Percentiles rank a stretch among this genome's conserved stretches.
Conservation (phyloP, 176 grass and related monocot genomes). For the Zea luxurians region DNA sequence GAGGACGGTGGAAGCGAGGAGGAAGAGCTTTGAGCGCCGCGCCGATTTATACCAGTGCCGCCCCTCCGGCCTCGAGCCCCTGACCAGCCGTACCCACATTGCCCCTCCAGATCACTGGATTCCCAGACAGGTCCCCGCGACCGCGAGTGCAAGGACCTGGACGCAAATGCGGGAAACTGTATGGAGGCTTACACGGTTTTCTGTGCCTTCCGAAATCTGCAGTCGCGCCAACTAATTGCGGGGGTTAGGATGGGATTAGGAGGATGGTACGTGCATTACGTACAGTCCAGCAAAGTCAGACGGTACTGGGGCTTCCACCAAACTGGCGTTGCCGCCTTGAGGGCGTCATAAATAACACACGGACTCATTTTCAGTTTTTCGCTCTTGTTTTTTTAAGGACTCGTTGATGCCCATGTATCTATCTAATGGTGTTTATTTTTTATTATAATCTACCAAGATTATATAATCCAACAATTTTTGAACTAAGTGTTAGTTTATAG, state of each 20-base stretch:
- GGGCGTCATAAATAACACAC: too few species aligned
- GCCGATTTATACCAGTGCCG: slow-evolving; percentile 52
- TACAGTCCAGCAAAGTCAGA: too few species aligned
- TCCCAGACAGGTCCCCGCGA: fast-evolving
- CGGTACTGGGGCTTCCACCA: too few species aligned
- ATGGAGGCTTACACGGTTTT: fast-evolving
- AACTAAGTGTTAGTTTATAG: too few species aligned
- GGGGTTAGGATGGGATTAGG: neutral
- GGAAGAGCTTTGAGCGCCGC: slow-evolving; percentile 34
- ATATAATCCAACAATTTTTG: too few species aligned
- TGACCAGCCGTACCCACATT: slow-evolving; percentile 34
- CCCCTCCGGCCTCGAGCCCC: neutral
- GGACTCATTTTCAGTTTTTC: too few species aligned
- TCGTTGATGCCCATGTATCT: too few species aligned
- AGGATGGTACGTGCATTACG: neutral
- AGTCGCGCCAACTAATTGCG: slow-evolving; percentile 29
- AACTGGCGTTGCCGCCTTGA: too few species aligned
- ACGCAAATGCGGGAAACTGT: fast-evolving
- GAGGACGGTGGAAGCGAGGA: slow-evolving; percentile 9
- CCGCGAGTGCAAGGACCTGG: fast-evolving
- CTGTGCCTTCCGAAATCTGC: neutral
- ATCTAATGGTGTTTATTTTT: too few species aligned
- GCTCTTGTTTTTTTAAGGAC: too few species aligned
- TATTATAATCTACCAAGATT: too few species aligned
- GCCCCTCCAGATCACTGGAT: fast-evolving